phyloP scores from a whole-genome alignment of 208 protist species.

The Crithidia thermophila region DNA sequence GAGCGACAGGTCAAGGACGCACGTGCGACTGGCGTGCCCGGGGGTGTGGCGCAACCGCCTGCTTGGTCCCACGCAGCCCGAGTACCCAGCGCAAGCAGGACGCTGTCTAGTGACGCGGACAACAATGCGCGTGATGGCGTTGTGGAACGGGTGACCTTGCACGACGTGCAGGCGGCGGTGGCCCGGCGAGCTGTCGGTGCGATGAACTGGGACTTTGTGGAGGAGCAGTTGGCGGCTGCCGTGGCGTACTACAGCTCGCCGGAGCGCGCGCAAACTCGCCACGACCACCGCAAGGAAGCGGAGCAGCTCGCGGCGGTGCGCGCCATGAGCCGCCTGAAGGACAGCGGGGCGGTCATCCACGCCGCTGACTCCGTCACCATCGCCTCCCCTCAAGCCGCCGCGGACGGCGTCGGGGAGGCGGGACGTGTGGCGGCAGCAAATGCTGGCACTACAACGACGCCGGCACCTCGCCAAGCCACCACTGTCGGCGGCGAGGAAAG shows the following conservation, averaged over 20 bases:
- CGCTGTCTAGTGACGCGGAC: background rate
- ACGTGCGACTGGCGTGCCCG: background rate
- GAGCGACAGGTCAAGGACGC: background rate
- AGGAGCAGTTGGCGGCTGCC: constrained; percentile 52
- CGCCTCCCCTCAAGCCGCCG: constrained; percentile 8
- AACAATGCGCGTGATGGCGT: background rate
- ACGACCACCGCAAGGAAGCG: constrained; percentile 30
- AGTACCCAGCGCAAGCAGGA: constrained; percentile 4
- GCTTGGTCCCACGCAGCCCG: constrained; percentile 74
- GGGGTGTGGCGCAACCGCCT: constrained; percentile 8
- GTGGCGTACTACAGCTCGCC: constrained; percentile 58
- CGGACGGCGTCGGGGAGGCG: background rate
- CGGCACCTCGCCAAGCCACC: no score
- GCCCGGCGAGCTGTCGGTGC: constrained; percentile 29
- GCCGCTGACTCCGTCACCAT: constrained; percentile 49
- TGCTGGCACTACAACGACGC: no score
- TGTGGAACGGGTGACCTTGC: constrained; percentile 4
- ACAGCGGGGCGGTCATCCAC: constrained; percentile 58
- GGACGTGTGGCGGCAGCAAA: no score
- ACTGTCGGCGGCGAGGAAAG: no score
- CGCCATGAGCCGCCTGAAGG: constrained; percentile 51
- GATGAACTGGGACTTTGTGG: constrained; percentile 80
- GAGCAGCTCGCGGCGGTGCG: constrained; percentile 50
- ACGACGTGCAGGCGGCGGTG: constrained; percentile 23
- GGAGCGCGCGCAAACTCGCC: constrained; percentile 32